Base-by-base conservation (phyloP, 2,329 filamentous ascomycete genomes). In the Colletotrichum coccodes region DNA sequence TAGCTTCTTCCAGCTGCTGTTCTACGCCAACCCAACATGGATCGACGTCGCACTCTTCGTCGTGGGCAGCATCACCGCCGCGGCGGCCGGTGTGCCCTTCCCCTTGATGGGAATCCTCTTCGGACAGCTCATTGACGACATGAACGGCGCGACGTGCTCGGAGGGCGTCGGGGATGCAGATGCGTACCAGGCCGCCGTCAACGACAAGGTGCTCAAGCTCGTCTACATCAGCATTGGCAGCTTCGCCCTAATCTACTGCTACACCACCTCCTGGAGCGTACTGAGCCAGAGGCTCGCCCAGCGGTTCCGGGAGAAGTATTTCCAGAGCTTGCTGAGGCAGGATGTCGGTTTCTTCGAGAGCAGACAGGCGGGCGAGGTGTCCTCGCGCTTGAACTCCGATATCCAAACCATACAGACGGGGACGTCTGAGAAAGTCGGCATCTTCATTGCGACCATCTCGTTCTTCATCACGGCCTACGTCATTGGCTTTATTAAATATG, bases 401-500 rank as follows among this genome's bases (percentile, higher is more conserved):
- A 87, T 90, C 34, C 83, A 88, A 60, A 85, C 86, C 0, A 87
- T 91, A 57, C 88, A 88, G 63, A 83, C 84, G 0, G 89, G 89
- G 21, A 90, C 88, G 0, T 87, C 86, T 1, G 89, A 91, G 77
- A 91, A 91, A 73, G 88, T 90, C 21, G 89, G 89, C 36, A 85
- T 90, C 34, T 83, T 85, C 63, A 79, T 91, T 2, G 81, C 84
- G 14, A 87, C 84, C 49, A 73, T 87, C 12, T 87, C 87, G 1
- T 91, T 89, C 75, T 91, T 91, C 72, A 75, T 90, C 50, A 87
- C 89, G 0, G 86, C 88, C 2, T 91, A 89, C 68, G 81, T 89
- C 5, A 85, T 91, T 21, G 87, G 87, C 2, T 90, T 91, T 71
- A 85, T 89, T 76, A 87, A 89, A 71, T 82, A 89, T 71, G 80